Conservation (phyloP, 352 stramenopile species). For the Phytophthora multivora region DNA sequence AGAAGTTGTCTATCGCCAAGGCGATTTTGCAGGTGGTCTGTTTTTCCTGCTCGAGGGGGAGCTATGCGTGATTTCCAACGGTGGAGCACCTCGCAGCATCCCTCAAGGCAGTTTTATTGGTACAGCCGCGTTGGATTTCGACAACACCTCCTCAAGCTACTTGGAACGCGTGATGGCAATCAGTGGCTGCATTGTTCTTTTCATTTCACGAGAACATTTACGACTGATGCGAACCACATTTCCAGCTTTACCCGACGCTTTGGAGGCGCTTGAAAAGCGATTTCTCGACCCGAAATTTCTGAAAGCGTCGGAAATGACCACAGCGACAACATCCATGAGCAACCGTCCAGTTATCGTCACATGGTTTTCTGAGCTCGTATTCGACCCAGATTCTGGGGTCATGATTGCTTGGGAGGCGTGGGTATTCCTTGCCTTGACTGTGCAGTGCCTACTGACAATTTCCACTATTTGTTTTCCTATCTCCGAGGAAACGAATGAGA, state of each 20-base stretch:
- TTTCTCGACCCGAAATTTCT: constrained; percentile 59
- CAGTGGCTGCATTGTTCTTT: constrained; percentile 62
- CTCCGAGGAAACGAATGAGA: background rate
- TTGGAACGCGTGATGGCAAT: constrained; percentile 53
- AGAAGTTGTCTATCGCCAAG: constrained; percentile 68
- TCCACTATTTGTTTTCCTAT: constrained; percentile 54
- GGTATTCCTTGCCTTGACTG: constrained; percentile 58
- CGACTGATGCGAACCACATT: constrained; percentile 44
- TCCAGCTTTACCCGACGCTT: constrained; percentile 29
- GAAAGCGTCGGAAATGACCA: constrained; percentile 42
- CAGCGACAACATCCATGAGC: constrained; percentile 1
- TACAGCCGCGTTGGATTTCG: constrained; percentile 42
- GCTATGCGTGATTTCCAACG: constrained; percentile 51
- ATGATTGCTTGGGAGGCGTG: constrained; percentile 68
- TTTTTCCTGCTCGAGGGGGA: constrained; percentile 70
- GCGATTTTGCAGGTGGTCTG: constrained; percentile 55
- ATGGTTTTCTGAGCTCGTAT: constrained; percentile 31
- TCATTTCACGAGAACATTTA: constrained; percentile 54
- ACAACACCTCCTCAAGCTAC: constrained; percentile 47
- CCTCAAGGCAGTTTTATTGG: constrained; percentile 62
- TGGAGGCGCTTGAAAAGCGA: constrained; percentile 51
- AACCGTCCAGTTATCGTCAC: constrained; percentile 4
- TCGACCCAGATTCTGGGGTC: constrained; percentile 57
- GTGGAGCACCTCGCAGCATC: constrained; percentile 39
- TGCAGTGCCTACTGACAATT: constrained; percentile 50